These are phyloP conservation scores for Spiromastix sp. DNA, from an alignment of 2,329 filamentous ascomycete species.

Conservation along the genomic window DNA sequence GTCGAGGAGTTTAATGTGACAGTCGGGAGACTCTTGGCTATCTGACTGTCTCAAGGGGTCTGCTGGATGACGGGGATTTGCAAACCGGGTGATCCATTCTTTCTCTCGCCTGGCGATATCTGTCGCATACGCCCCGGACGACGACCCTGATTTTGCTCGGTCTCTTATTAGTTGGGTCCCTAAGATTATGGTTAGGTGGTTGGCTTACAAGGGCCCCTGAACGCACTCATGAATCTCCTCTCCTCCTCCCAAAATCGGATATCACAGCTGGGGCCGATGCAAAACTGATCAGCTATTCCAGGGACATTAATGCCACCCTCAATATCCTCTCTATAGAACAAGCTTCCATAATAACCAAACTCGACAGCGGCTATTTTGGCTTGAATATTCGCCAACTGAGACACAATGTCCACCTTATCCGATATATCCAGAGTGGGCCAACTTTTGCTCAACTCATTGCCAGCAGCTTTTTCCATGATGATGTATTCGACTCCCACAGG, in stretches of 20 bases:
- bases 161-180: not conserved
- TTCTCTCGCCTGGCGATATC: conserved; percentile 25
- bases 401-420: conserved; percentile 20
- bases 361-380: conserved; percentile 7
- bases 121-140: conserved; percentile 21
- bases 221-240: conserved; percentile 23
- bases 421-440: conserved; percentile 21
- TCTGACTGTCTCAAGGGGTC: conserved; percentile 16
- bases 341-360: conserved; percentile 1
- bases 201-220: conserved; percentile 31
- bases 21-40: conserved; percentile 19
- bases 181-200: conserved; percentile 2
- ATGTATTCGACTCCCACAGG: conserved; percentile 17
- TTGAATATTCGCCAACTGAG: conserved; percentile 9
- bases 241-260: conserved; percentile 26
- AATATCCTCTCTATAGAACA: conserved; percentile 1
- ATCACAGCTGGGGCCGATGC: conserved; percentile 28
- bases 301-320: not conserved
- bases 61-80: conserved; percentile 14
- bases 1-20: conserved; percentile 23
- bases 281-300: conserved; percentile 17
- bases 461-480: conserved; percentile 21
- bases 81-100: conserved; percentile 23
- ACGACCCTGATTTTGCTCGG: conserved; percentile 20
- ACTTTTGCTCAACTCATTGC: conserved; percentile 18